Conservation (phyloP, 78 protist species). For the Planoprotostelium fungivorum region DNA sequence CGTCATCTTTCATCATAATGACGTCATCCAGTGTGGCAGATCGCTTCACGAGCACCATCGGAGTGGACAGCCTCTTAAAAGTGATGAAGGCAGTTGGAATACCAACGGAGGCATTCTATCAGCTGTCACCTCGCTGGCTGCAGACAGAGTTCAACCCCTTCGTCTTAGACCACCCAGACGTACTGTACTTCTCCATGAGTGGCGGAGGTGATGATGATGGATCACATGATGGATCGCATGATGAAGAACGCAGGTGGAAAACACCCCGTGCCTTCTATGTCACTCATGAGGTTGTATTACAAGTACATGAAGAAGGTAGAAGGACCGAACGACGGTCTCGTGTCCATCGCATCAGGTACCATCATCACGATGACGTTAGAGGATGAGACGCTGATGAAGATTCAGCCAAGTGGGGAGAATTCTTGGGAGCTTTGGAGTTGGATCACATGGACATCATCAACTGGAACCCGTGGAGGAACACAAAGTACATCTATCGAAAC, state of each 20-base stretch:
- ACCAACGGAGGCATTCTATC: neutral
- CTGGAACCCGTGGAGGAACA: neutral
- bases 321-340: neutral
- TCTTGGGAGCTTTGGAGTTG: neutral
- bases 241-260: neutral
- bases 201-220: neutral
- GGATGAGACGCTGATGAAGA: neutral
- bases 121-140: neutral
- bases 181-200: neutral
- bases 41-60: neutral
- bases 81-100: neutral
- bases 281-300: neutral
- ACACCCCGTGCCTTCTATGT: neutral
- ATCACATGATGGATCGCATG: neutral
- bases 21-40: neutral
- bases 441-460: neutral
- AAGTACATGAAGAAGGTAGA: neutral
- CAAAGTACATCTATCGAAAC: neutral
- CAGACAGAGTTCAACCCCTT: neutral
- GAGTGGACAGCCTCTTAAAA: neutral
- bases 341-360: neutral
- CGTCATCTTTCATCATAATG: too few species aligned
- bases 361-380: neutral
- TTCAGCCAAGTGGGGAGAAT: neutral
- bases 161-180: neutral